Conservation (phyloP, 371 early-diverging fungal species). For the Funneliformis caledonium region DNA sequence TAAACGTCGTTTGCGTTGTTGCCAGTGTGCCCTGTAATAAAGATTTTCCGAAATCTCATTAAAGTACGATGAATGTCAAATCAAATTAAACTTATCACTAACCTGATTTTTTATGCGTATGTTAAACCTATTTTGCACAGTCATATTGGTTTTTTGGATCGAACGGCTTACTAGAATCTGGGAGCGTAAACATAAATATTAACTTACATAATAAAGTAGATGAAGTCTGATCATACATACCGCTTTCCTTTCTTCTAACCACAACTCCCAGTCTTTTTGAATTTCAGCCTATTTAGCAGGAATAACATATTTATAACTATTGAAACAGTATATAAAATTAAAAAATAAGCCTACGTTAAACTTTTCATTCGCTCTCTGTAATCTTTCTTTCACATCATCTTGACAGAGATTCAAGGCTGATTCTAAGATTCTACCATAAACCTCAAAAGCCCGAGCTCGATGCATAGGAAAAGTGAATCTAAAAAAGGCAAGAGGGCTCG, state of each 20-base stretch:
- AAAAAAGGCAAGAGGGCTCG: slow-evolving; percentile 25
- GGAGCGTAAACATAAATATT: neutral
- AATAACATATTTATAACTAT: neutral
- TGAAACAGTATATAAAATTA: neutral
- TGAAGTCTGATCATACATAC: neutral
- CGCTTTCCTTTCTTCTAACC: neutral
- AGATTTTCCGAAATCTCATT: slow-evolving; percentile 13
- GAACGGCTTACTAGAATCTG: slow-evolving; percentile 2
- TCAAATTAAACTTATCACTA: slow-evolving; percentile 2
- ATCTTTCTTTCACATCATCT: slow-evolving; percentile 7
- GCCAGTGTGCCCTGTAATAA: neutral
- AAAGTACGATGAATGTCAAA: neutral
- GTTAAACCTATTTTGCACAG: slow-evolving; percentile 5
- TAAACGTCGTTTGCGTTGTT: neutral
- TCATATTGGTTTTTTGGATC: neutral
- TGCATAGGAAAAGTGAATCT: slow-evolving; percentile 18
- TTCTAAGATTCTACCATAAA: slow-evolving; percentile 7
- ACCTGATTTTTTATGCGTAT: neutral
- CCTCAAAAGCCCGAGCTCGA: neutral
- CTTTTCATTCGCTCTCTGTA: neutral
- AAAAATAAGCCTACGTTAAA: neutral
- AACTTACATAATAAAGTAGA: neutral
- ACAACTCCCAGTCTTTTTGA: slow-evolving; percentile 4
- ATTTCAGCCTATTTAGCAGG: neutral
- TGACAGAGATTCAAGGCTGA: neutral